Conservation (phyloP, 2,329 filamentous ascomycete species). For the Pseudogymnoascus sp. region DNA sequence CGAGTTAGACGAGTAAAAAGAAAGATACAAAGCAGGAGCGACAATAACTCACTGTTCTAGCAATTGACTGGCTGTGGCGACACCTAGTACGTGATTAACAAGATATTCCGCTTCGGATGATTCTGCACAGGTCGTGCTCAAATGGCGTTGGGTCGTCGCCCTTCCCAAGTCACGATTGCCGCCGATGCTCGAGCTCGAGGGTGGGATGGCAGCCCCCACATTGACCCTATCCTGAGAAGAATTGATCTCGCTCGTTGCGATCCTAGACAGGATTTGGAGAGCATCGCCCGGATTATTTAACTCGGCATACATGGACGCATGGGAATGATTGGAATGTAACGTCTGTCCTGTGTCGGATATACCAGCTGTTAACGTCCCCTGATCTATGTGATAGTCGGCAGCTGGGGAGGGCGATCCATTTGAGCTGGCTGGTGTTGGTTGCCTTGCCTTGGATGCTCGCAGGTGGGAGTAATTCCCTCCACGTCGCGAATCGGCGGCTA, state of each 20-base stretch:
- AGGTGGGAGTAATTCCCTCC: conserved; percentile 11
- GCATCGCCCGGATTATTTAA: conserved; percentile 14
- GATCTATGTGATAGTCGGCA: not conserved
- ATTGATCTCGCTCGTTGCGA: not conserved
- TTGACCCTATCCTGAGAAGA: not conserved
- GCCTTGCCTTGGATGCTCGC: not conserved
- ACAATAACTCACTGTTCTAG: not conserved
- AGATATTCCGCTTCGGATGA: not conserved
- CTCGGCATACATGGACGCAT: conserved; percentile 11
- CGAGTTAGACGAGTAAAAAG: not conserved
- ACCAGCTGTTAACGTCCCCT: not conserved
- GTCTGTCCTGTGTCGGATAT: not conserved
- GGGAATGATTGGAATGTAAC: not conserved
- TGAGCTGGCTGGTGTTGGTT: not conserved
- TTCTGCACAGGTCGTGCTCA: not conserved
- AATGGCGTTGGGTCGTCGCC: not conserved
- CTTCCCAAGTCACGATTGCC: not conserved
- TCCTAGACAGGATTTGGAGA: conserved; percentile 12
- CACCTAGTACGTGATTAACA: conserved; percentile 1
- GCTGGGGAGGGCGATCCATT: not conserved
- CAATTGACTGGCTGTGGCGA: not conserved
- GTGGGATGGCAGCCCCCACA: not conserved
- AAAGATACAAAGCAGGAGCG: not conserved
- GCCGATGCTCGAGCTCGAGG: not conserved
- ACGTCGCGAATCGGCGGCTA: not conserved